Evolutionary conservation across 179 eudicot genomes (phyloP).

Genomic region (Camellia oleifera): DNA sequence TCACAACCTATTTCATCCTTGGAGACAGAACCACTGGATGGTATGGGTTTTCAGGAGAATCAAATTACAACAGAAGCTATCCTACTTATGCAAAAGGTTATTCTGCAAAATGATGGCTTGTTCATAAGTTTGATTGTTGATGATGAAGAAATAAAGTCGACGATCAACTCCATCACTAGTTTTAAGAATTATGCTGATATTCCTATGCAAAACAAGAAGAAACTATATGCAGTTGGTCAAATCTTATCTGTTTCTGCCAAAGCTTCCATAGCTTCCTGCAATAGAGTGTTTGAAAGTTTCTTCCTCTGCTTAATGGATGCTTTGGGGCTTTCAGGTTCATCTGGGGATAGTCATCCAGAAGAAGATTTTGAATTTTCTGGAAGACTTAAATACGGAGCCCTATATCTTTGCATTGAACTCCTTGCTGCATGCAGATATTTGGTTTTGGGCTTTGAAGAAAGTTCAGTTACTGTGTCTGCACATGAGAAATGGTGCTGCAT

Average conservation of each 20-base stretch:
- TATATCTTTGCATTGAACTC: constrained; percentile 67
- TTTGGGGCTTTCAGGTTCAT: constrained; percentile 42
- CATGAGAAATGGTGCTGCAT: constrained; percentile 58
- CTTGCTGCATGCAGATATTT: constrained; percentile 73
- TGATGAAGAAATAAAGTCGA: constrained; percentile 57
- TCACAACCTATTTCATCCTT: constrained; percentile 27
- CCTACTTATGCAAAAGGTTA: constrained; percentile 60
- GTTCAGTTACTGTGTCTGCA: constrained; percentile 25
- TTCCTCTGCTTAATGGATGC: constrained; percentile 42
- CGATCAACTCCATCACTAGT: constrained; percentile 35
- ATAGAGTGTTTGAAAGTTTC: constrained; percentile 58
- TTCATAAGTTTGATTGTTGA: constrained; percentile 51
- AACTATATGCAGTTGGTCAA: constrained; percentile 57
- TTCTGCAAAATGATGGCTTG: constrained; percentile 35
- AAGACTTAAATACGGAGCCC: constrained; percentile 47
- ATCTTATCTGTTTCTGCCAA: constrained; percentile 54
- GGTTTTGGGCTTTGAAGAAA: constrained; percentile 40
- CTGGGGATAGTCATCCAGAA: constrained; percentile 22
- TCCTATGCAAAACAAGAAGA: constrained; percentile 44
- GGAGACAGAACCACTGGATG: constrained; percentile 29
- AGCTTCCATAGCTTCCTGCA: constrained; percentile 63
- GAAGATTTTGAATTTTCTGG: constrained; percentile 27
- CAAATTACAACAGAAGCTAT: constrained; percentile 69
- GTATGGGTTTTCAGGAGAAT: constrained; percentile 48
- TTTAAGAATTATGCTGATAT: constrained; percentile 39